These are phyloP conservation scores for Gossypium stocksii DNA, from an alignment of 345 rosid genomes.

Conservation along the genomic window DNA sequence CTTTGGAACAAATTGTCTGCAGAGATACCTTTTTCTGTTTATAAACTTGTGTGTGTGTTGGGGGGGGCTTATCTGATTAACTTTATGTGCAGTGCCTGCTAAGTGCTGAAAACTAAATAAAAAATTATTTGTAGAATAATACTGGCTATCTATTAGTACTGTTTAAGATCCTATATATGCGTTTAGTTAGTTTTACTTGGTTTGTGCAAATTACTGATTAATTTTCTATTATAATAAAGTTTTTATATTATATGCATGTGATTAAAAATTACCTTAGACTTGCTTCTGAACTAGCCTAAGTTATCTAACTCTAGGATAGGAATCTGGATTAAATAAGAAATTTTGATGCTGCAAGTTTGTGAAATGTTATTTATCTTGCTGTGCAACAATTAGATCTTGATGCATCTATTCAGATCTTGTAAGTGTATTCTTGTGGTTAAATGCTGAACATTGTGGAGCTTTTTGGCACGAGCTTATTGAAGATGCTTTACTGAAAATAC, in stretches of 20 bases:
- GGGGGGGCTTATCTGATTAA: not conserved
- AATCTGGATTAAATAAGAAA: no score
- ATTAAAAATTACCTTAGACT: not conserved
- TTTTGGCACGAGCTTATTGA: no score
- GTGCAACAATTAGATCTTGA: no score
- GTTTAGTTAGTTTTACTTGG: not conserved
- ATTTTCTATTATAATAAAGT: not conserved
- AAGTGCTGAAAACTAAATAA: constrained; percentile 12
- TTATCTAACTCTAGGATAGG: no score
- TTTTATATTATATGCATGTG: not conserved
- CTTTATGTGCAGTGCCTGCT: constrained; percentile 6
- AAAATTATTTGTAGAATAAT: constrained; percentile 1
- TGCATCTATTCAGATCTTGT: no score
- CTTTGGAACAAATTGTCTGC: no score
- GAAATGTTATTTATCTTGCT: no score
- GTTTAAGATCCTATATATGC: not conserved
- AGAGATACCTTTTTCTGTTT: not conserved
- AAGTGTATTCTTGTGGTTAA: no score
- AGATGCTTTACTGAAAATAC: no score
- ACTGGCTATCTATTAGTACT: not conserved
- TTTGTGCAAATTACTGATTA: not conserved
- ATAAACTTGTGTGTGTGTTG: not conserved
- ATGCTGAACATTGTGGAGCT: no score
- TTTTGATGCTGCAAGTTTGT: no score
- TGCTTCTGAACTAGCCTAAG: not conserved